phyloP scores from a whole-genome alignment of 805 yeast species.

The Lipomyces orientalis region DNA sequence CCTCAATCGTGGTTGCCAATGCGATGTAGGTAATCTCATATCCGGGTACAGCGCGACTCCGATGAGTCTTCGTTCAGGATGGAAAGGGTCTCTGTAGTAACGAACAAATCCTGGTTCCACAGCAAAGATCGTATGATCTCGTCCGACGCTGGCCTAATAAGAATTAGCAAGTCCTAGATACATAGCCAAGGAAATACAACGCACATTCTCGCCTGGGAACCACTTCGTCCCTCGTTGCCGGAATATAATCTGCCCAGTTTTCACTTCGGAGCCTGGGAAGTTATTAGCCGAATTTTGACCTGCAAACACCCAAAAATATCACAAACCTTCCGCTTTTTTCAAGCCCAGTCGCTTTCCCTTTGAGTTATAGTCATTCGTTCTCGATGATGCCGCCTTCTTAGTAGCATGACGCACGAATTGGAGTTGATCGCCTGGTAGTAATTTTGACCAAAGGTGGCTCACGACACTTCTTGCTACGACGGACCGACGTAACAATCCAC shows the following conservation, averaged over 20 bases:
- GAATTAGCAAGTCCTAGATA: background rate
- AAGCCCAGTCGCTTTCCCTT: constrained; percentile 94
- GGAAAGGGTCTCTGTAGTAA: constrained; percentile 93
- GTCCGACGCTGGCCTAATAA: constrained; percentile 64
- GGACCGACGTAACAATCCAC: background rate
- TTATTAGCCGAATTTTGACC: constrained; percentile 32
- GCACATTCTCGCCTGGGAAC: constrained; percentile 89
- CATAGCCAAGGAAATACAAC: constrained; percentile 5
- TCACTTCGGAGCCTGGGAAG: constrained; percentile 54
- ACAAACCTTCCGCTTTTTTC: constrained; percentile 79
- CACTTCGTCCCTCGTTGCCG: constrained; percentile 95
- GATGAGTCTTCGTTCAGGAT: constrained; percentile 86
- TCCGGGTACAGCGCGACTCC: constrained; percentile 80
- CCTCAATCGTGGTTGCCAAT: constrained; percentile 85
- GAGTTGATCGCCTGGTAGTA: constrained; percentile 14
- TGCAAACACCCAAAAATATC: background rate
- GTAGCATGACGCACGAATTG: constrained; percentile 79
- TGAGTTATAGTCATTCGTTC: constrained; percentile 89
- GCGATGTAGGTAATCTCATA: constrained; percentile 78
- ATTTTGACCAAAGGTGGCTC: background rate
- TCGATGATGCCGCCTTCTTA: constrained; percentile 94
- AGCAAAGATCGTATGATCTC: constrained; percentile 91
- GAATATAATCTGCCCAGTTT: constrained; percentile 84
- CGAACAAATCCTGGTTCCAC: constrained; percentile 91
- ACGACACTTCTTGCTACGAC: background rate